Evolutionary conservation across 352 stramenopile genomes (phyloP).

Genomic region (Hyaloperonospora brassicae): DNA sequence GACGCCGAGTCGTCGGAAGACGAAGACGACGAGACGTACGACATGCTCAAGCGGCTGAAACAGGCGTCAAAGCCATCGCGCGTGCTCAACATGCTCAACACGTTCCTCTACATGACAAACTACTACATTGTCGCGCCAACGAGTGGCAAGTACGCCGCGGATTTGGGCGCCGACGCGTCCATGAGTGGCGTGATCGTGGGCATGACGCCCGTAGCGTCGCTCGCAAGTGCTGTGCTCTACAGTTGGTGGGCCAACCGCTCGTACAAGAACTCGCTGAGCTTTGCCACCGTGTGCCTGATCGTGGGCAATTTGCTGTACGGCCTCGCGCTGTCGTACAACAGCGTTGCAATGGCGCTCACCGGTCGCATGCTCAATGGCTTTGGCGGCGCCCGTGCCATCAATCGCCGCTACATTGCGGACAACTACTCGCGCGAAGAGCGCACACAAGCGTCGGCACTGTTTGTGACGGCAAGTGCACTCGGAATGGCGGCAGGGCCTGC

Average conservation of each 20-base stretch:
- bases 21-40: constrained; percentile 63
- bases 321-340: constrained; percentile 68
- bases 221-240: constrained; percentile 90
- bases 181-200: constrained; percentile 93
- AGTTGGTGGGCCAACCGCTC: constrained; percentile 90
- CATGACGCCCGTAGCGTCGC: constrained; percentile 93
- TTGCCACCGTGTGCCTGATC: constrained; percentile 75
- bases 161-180: constrained; percentile 82
- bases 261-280: constrained; percentile 82
- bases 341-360: constrained; percentile 82
- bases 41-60: constrained; percentile 43
- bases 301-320: constrained; percentile 86
- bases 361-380: constrained; percentile 91
- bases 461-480: constrained; percentile 88
- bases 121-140: constrained; percentile 97
- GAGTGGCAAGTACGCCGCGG: constrained; percentile 86
- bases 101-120: constrained; percentile 97
- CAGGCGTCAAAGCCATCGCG: constrained; percentile 57
- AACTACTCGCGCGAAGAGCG: constrained; percentile 85
- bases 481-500: constrained; percentile 89
- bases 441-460: constrained; percentile 86
- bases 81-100: constrained; percentile 91
- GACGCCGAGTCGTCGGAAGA: constrained; percentile 75
- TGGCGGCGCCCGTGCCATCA: constrained; percentile 87
- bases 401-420: constrained; percentile 85